These are phyloP conservation scores for Sporothrix pseudoabietina DNA, from an alignment of 2,329 filamentous ascomycete species.

Conservation along the genomic window DNA sequence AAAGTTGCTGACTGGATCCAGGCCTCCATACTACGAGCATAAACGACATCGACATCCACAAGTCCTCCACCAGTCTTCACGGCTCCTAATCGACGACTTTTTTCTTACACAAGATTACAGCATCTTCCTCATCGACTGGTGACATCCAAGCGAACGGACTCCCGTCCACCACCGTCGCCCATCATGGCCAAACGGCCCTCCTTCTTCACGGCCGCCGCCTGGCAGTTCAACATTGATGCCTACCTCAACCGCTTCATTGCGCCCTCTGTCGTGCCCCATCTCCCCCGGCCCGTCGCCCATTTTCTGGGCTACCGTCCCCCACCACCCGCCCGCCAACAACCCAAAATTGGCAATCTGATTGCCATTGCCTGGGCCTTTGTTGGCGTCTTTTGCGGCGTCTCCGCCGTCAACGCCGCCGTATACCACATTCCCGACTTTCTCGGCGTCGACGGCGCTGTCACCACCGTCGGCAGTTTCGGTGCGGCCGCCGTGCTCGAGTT, in stretches of 20 bases:
- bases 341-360: slow-evolving; percentile 58
- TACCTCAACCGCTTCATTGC: slow-evolving; percentile 72
- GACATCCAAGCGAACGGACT: background rate
- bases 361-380: slow-evolving; percentile 65
- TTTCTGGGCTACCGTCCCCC: slow-evolving; percentile 65
- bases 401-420: slow-evolving; percentile 61
- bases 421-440: slow-evolving; percentile 58
- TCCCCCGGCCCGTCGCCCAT: slow-evolving; percentile 68
- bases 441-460: slow-evolving; percentile 51
- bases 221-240: slow-evolving; percentile 75
- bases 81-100: background rate
- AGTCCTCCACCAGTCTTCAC: background rate
- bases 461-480: slow-evolving; percentile 72
- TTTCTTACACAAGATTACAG: background rate
- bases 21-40: background rate
- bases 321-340: slow-evolving; percentile 37
- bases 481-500: slow-evolving; percentile 77
- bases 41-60: background rate
- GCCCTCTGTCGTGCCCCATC: slow-evolving; percentile 60
- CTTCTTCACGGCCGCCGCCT: slow-evolving; percentile 34
- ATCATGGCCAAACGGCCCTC: slow-evolving; percentile 13
- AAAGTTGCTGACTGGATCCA: background rate
- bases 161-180: background rate
- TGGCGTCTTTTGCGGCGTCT: slow-evolving; percentile 64
- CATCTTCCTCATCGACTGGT: background rate